Base-by-base conservation (phyloP, 768 basidiomycete genomes). In the Obba rivulosa region DNA sequence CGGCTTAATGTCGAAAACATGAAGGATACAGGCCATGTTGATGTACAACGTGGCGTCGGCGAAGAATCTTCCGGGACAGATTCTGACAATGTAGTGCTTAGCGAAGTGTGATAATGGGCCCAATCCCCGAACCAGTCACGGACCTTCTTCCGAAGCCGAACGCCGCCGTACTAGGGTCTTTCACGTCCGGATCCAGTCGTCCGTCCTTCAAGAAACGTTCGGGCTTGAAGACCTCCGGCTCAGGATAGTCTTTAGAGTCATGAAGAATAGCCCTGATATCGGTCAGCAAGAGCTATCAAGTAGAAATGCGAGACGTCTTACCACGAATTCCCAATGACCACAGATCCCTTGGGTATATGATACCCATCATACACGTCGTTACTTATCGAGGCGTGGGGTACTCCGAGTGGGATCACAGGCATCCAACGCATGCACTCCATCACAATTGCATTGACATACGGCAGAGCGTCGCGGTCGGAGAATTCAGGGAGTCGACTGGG, bases 391-490 rank as follows among this genome's bases (percentile, higher is more conserved):
- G 3, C 18, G 18, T 54, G 49, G 13, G 45, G 25, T 7, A 52
- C n/a, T 3, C 80, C 50, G 11, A 52, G 35, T 7, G 50, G 50
- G 24, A 77, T 73, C 31, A 76, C 69, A 9, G 62, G 69, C 24
- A 70, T 68, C 79, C 80, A 82, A n/a, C 81, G 67, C 51, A 71
- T 62, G 3, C 66, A 58, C 58, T 83, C 81, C 16, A 64, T 72
- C 48, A 78, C 57, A 25, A 83, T 48, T 1, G 77, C 76, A n/a
- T 80, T 69, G 17, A 52, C 24, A 28, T 52, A 52, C 2, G 40
- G 35, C 5, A 46, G 45, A 7, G 35, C 10, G 3, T 54, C 45
- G 4, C 77, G 69, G 55, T 85, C 83, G 24, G 61, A 66, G 48
- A 79, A 74, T 1, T 66, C 69, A 1, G 86, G 85, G 9, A 85